Conservation (phyloP, 1,284 basidiomycete genomes). For the Cutaneotrichosporon mucoides region DNA sequence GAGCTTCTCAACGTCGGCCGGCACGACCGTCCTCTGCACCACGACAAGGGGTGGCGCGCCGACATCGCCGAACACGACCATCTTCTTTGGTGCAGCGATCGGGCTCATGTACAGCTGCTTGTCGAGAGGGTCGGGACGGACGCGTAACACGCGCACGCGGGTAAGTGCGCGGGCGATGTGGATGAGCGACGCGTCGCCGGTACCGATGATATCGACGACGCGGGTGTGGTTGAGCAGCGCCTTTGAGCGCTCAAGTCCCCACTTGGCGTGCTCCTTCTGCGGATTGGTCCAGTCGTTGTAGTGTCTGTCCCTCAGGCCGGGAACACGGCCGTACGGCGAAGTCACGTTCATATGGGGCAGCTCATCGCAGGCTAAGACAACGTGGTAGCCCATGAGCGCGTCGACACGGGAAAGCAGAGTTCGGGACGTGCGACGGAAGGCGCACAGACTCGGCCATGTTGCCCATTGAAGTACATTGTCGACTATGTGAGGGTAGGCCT, state of each 20-base stretch:
- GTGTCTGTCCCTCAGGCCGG: not conserved
- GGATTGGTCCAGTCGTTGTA: not conserved
- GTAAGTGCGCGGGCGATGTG: conserved; percentile 3
- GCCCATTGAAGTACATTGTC: not conserved
- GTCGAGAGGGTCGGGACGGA: conserved; percentile 4
- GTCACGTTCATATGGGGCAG: not conserved
- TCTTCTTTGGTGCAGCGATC: not conserved
- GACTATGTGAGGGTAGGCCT: conserved; percentile 4
- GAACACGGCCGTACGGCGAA: not conserved
- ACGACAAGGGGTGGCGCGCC: not conserved
- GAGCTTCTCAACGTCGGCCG: conserved; percentile 1
- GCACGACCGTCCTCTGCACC: conserved; percentile 2
- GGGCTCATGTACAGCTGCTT: not conserved
- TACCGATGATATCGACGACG: conserved; percentile 13
- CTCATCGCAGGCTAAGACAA: not conserved
- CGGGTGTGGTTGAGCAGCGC: conserved; percentile 8
- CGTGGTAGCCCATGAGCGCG: conserved; percentile 2
- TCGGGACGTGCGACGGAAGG: not conserved
- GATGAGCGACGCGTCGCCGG: conserved; percentile 2
- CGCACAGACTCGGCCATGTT: not conserved
- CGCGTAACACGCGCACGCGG: conserved; percentile 3
- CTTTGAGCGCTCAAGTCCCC: not conserved
- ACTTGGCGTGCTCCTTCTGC: not conserved
- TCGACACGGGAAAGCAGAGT: not conserved
- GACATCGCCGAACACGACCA: conserved; percentile 1